Evolutionary conservation across 257 asterid genomes (phyloP).

Genomic region (Solanum acaule): DNA sequence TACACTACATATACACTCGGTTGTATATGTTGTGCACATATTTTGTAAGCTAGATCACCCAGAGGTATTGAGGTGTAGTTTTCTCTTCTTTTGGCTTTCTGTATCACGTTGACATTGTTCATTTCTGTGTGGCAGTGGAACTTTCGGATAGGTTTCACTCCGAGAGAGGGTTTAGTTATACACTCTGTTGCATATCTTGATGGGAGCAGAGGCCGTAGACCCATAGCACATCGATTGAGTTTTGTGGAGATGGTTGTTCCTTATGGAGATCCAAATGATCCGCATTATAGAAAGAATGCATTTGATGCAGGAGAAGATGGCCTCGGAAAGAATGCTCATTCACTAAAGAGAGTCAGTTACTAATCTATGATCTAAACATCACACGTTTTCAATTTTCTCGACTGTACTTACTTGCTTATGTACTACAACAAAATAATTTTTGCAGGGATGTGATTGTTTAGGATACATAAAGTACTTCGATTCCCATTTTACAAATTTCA

Average conservation of each 20-base stretch:
- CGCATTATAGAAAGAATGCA: slow-evolving; percentile 94
- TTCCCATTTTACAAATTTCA: slow-evolving; percentile 82
- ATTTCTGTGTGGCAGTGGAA: slow-evolving; percentile 64
- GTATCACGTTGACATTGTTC: background rate
- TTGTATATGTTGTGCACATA: too few relatives aligned
- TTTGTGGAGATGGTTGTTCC: slow-evolving; percentile 99
- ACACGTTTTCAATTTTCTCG: background rate
- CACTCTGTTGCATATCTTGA: slow-evolving; percentile 97
- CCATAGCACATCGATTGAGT: slow-evolving; percentile 94
- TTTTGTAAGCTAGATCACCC: background rate
- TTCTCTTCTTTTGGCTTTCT: too few relatives aligned
- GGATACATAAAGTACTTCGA: slow-evolving; percentile 83
- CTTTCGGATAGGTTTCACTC: slow-evolving; percentile 90
- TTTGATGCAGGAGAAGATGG: slow-evolving; percentile 99
- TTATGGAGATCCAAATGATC: slow-evolving; percentile 96
- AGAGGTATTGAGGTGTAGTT: too few relatives aligned
- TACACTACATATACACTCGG: too few relatives aligned
- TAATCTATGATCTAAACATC: background rate
- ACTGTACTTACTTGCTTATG: background rate
- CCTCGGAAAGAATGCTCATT: slow-evolving; percentile 89
- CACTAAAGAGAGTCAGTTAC: slow-evolving; percentile 70
- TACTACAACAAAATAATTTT: background rate
- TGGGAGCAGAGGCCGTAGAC: slow-evolving; percentile 95
- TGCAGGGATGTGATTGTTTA: slow-evolving; percentile 97
- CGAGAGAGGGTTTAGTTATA: slow-evolving; percentile 92